A percentile compares a stretch with the other conserved stretches of the same genome.
These are phyloP conservation scores for Solanum dulcamara DNA, from an alignment of 257 asterid genomes.

Conservation along the genomic window DNA sequence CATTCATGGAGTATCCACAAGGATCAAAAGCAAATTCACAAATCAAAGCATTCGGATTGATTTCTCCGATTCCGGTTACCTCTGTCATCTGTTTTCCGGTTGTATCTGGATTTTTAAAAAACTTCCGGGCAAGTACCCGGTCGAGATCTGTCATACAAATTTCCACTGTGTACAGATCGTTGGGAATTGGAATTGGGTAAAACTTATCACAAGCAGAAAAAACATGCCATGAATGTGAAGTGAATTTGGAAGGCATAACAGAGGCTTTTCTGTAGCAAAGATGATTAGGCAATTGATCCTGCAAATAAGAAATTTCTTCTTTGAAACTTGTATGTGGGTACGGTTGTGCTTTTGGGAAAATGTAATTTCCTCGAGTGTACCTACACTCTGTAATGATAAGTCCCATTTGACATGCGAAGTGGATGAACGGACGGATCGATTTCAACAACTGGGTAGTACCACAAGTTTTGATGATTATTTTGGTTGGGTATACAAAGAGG, in stretches of 20 bases:
- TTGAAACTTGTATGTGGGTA: slow-evolving; percentile 66
- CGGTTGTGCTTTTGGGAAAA: slow-evolving; percentile 83
- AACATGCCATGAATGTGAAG: slow-evolving; percentile 76
- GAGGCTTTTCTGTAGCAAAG: slow-evolving; percentile 46
- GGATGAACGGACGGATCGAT: slow-evolving; percentile 53
- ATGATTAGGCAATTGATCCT: slow-evolving; percentile 37
- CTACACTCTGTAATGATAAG: slow-evolving; percentile 55
- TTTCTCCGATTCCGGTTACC: slow-evolving; percentile 36
- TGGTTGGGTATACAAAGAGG: slow-evolving; percentile 74
- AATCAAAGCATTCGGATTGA: slow-evolving; percentile 40
- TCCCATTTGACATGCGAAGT: slow-evolving; percentile 42
- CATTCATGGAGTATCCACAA: slow-evolving; percentile 96
- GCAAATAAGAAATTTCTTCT: slow-evolving; percentile 56
- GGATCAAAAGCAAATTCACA: slow-evolving; percentile 95
- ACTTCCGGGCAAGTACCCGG: slow-evolving; percentile 46
- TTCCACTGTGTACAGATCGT: slow-evolving; percentile 45
- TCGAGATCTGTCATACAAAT: slow-evolving; percentile 90
- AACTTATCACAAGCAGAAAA: slow-evolving; percentile 37
- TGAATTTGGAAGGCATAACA: slow-evolving; percentile 41
- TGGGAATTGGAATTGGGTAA: background rate
- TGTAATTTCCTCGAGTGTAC: slow-evolving; percentile 89
- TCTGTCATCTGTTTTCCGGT: slow-evolving; percentile 82
- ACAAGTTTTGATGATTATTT: slow-evolving; percentile 90
- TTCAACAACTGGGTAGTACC: slow-evolving; percentile 84
- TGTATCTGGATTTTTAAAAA: slow-evolving; percentile 44